Percentiles rank a stretch among this genome's conserved stretches.
These are phyloP conservation scores for Hymenoscyphus salicellus DNA, from an alignment of 2,329 filamentous ascomycete species.

Conservation along the genomic window DNA sequence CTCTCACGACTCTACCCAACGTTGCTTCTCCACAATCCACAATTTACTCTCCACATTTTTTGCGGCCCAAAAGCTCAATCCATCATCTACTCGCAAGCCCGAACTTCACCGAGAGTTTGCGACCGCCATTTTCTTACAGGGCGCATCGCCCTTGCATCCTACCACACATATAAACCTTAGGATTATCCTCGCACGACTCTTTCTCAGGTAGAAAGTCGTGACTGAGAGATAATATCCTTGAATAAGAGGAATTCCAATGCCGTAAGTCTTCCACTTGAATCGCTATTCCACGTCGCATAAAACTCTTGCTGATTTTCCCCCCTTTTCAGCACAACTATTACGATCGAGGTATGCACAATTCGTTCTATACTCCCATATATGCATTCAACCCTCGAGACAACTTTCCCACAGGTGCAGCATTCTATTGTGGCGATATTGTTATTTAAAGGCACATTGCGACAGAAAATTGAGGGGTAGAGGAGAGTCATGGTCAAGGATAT, in stretches of 20 bases:
- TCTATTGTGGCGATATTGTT: not conserved
- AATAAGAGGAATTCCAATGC: conserved; percentile 19
- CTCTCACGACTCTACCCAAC: not conserved
- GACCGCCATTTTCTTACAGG: conserved; percentile 4
- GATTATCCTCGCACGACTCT: conserved; percentile 36
- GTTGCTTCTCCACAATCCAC: not conserved
- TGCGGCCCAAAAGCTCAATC: not conserved
- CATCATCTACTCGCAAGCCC: not conserved
- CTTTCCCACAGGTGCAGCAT: not conserved
- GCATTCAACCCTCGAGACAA: not conserved
- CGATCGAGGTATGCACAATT: conserved; percentile 23
- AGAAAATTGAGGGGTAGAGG: not conserved
- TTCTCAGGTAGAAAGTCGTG: conserved; percentile 35
- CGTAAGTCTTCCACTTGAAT: conserved; percentile 21
- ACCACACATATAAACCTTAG: conserved; percentile 16
- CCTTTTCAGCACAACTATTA: conserved; percentile 27
- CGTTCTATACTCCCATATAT: not conserved
- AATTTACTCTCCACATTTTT: not conserved
- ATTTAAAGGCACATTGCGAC: not conserved
- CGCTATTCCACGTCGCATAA: not conserved
- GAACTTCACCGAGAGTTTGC: not conserved
- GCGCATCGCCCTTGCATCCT: conserved; percentile 18
- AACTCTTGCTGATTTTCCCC: conserved; percentile 14
- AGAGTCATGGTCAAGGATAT: not conserved
- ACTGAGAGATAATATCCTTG: conserved; percentile 34